Conservation (phyloP, 495 filamentous ascomycete genomes). For the Aspergillus wentii region DNA sequence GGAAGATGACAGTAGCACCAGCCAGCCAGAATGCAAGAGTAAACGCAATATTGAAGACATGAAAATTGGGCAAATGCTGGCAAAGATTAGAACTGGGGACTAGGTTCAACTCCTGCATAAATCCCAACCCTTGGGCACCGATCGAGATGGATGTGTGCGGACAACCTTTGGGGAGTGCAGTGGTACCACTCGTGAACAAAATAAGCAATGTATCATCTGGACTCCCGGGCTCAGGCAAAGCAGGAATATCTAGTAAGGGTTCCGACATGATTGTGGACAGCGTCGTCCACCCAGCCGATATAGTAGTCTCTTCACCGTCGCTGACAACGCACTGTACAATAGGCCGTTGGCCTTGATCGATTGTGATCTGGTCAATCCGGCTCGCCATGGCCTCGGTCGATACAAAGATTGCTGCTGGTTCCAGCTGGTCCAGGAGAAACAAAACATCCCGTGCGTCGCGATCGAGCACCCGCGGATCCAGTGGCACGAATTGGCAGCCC, state of each 20-base stretch:
- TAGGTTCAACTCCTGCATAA: slow-evolving; percentile 10
- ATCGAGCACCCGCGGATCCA: slow-evolving; percentile 19
- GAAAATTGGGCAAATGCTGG: slow-evolving; percentile 33
- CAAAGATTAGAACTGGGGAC: slow-evolving; percentile 15
- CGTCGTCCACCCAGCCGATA: neutral
- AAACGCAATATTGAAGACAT: slow-evolving; percentile 30
- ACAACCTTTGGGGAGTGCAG: slow-evolving; percentile 32
- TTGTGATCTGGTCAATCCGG: slow-evolving; percentile 1
- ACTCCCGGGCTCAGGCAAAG: neutral
- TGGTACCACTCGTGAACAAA: slow-evolving; percentile 37
- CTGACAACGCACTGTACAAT: neutral
- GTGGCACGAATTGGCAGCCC: slow-evolving; percentile 20
- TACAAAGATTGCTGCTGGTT: slow-evolving; percentile 20
- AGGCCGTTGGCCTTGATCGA: neutral
- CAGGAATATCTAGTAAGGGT: neutral
- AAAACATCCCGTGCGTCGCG: slow-evolving; percentile 8
- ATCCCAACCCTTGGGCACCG: slow-evolving; percentile 11
- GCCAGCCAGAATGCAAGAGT: slow-evolving; percentile 25
- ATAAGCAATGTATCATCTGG: slow-evolving; percentile 16
- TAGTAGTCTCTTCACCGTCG: neutral
- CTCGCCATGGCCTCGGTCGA: slow-evolving; percentile 2
- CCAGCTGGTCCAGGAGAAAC: slow-evolving; percentile 12
- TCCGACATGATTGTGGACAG: neutral
- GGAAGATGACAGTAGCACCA: slow-evolving; percentile 28
- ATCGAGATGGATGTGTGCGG: slow-evolving; percentile 21